Evolutionary conservation across 1,284 basidiomycete species (phyloP).

Genomic region (Paramarasmius palmivorus): DNA sequence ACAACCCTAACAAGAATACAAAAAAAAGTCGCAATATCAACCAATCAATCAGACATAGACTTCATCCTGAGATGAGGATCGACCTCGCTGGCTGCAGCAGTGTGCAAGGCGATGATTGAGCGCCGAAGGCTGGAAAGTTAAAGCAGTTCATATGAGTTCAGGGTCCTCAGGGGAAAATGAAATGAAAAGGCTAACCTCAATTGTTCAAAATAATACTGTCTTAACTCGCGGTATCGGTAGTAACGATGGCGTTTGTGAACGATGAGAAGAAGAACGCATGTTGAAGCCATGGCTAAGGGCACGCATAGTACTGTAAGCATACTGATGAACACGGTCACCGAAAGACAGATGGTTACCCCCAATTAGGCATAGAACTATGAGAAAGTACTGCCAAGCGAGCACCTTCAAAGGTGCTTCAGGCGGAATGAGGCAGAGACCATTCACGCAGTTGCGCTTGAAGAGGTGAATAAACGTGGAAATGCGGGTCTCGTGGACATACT

Average conservation of each 20-base stretch:
- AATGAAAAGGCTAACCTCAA: constrained; percentile 36
- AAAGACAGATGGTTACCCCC: constrained; percentile 33
- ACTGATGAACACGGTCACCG: too few relatives aligned
- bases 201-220: constrained; percentile 59
- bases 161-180: neutral
- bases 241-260: constrained; percentile 52
- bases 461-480: constrained; percentile 13
- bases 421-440: constrained; percentile 30
- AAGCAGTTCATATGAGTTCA: constrained; percentile 2
- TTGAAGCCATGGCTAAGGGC: constrained; percentile 48
- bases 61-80: too few relatives aligned
- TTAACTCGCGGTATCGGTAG: constrained; percentile 43
- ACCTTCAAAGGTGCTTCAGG: constrained; percentile 30
- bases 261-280: constrained; percentile 42
- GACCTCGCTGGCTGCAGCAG: constrained; percentile 21
- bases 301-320: too few relatives aligned
- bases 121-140: constrained; percentile 22
- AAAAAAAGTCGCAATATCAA: too few relatives aligned
- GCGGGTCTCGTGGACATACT: constrained; percentile 28
- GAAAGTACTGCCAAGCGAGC: constrained; percentile 46
- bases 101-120: constrained; percentile 38
- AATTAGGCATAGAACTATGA: constrained; percentile 37
- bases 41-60: too few relatives aligned
- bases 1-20: too few relatives aligned
- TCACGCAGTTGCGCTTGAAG: neutral